Percentiles rank a stretch among this genome's conserved stretches.
These are phyloP conservation scores for Claviceps sorghi DNA, from an alignment of 2,329 filamentous ascomycete genomes.

Conservation along the genomic window DNA sequence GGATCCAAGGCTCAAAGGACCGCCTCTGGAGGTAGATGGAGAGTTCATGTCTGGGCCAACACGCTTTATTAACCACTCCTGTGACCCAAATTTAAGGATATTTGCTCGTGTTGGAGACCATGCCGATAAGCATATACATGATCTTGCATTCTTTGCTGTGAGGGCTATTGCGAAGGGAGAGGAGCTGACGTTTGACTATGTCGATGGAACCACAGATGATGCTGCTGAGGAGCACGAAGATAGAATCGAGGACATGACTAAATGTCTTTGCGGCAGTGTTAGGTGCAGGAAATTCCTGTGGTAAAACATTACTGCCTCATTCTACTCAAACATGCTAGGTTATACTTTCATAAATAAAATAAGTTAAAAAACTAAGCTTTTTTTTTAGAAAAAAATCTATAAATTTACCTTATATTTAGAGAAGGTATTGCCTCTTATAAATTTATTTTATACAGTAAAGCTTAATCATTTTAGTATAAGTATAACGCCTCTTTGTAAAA, in stretches of 20 bases:
- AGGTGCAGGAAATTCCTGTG: conserved; percentile 59
- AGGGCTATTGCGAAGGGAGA: conserved; percentile 48
- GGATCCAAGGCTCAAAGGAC: conserved; percentile 39
- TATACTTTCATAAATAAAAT: too few relatives aligned
- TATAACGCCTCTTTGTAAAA: too few relatives aligned
- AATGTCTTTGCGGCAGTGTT: conserved; percentile 46
- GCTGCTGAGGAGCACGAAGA: conserved; percentile 28
- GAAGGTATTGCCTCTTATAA: too few relatives aligned
- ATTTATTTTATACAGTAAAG: too few relatives aligned
- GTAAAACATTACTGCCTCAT: conserved; percentile 21
- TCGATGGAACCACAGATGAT: conserved; percentile 44
- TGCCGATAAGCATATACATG: conserved; percentile 58
- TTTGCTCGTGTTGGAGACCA: conserved; percentile 69
- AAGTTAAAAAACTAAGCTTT: too few relatives aligned
- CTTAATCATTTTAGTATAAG: too few relatives aligned
- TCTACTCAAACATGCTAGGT: too few relatives aligned
- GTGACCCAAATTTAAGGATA: conserved; percentile 63
- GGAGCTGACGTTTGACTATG: conserved; percentile 70
- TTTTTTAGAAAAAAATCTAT: too few relatives aligned
- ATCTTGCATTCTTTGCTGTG: conserved; percentile 62
- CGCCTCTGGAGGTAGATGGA: conserved; percentile 50
- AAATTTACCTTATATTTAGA: too few relatives aligned
- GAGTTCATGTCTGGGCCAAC: conserved; percentile 67
- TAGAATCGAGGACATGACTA: conserved; percentile 37
- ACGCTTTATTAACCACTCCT: conserved; percentile 72